Evolutionary conservation across 1,284 basidiomycete species (phyloP).

Genomic region (Earliella scabrosa): DNA sequence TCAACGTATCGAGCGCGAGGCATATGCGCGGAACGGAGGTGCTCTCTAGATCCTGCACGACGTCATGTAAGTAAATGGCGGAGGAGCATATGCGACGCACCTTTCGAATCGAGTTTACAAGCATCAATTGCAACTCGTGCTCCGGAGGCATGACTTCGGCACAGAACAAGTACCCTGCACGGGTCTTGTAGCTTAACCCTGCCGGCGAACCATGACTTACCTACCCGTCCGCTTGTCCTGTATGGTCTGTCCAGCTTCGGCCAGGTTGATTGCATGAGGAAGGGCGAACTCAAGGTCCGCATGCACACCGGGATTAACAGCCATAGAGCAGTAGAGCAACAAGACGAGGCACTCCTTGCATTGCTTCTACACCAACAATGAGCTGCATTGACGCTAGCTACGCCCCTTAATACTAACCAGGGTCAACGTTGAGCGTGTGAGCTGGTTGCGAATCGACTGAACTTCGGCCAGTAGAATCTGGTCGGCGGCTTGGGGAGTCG

Average conservation of each 20-base stretch:
- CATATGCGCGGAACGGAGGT: conserved; percentile 56
- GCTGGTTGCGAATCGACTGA: conserved; percentile 52
- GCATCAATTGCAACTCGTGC: conserved; percentile 78
- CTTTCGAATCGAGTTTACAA: conserved; percentile 82
- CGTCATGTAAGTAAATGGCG: conserved; percentile 5
- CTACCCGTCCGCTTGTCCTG: conserved; percentile 74
- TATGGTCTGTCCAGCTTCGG: conserved; percentile 62
- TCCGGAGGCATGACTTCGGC: conserved; percentile 65
- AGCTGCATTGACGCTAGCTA: conserved; percentile 14
- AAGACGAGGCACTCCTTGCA: conserved; percentile 66
- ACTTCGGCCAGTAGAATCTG: conserved; percentile 61
- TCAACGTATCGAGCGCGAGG: conserved; percentile 72
- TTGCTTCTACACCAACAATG: conserved; percentile 46
- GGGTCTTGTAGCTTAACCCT: conserved; percentile 1
- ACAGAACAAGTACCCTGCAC: conserved; percentile 75
- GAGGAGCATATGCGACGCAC: conserved; percentile 37
- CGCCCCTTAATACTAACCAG: conserved; percentile 41
- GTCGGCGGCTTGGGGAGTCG: conserved; percentile 57
- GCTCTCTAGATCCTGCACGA: conserved; percentile 66
- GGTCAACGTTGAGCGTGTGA: conserved; percentile 51
- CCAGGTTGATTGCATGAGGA: conserved; percentile 71
- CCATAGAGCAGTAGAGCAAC: conserved; percentile 69
- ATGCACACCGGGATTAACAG: conserved; percentile 44
- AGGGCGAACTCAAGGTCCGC: conserved; percentile 67
- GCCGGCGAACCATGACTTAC: conserved; percentile 5